Conservation (phyloP, 2,329 filamentous ascomycete genomes). For the Sclerotinia nivalis region DNA sequence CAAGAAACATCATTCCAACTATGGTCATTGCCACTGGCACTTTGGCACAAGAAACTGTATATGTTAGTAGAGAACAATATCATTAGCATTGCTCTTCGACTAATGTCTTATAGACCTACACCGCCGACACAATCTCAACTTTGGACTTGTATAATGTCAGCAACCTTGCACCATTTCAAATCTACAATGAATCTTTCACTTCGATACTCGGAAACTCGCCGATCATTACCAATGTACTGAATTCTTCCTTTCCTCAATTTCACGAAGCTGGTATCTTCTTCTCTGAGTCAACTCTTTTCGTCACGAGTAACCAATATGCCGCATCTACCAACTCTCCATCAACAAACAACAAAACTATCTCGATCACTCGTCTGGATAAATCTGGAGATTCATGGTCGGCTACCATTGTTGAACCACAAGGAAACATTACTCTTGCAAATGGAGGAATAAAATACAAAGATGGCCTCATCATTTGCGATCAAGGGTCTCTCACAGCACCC, state of each 20-base stretch:
- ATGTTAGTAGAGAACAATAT: slow-evolving; percentile 7
- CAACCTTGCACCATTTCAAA: slow-evolving; percentile 41
- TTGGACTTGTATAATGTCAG: slow-evolving; percentile 21
- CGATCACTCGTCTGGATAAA: slow-evolving; percentile 39
- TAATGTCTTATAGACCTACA: slow-evolving; percentile 17
- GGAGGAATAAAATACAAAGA: slow-evolving; percentile 29
- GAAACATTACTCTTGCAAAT: slow-evolving; percentile 27
- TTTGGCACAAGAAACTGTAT: slow-evolving; percentile 17
- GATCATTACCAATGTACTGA: slow-evolving; percentile 36
- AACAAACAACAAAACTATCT: slow-evolving; percentile 25
- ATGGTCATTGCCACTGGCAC: slow-evolving; percentile 3
- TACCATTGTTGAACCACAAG: slow-evolving; percentile 19
- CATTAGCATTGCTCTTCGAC: neutral
- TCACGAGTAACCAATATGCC: slow-evolving; percentile 42
- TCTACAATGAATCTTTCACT: slow-evolving; percentile 54
- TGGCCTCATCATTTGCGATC: slow-evolving; percentile 29
- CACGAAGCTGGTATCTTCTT: slow-evolving; percentile 58
- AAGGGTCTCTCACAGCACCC: slow-evolving; percentile 27
- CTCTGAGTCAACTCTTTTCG: slow-evolving; percentile 49
- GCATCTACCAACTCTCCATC: slow-evolving; percentile 42
- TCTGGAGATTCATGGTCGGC: slow-evolving; percentile 48
- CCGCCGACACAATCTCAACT: slow-evolving; percentile 3
- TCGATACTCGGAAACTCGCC: slow-evolving; percentile 48
- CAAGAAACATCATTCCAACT: neutral
- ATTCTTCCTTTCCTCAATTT: slow-evolving; percentile 52